Evolutionary conservation across 164 flowering plant species (phyloP), one percentile per base, ranked within the genome.

Genomic region (Vitis amurensis): DNA sequence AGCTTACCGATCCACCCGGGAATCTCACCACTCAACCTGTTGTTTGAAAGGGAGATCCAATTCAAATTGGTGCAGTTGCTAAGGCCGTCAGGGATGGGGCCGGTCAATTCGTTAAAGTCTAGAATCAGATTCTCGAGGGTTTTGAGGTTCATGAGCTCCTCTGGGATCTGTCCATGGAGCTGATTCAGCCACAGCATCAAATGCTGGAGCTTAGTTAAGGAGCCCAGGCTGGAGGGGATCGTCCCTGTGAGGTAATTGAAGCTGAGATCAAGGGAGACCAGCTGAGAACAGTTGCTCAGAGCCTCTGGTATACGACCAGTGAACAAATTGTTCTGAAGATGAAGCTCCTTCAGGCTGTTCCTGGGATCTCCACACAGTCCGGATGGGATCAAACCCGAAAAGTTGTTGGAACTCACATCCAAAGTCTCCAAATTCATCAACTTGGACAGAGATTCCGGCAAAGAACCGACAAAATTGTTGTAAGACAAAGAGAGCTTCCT

Each of bases 1-100:
- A 96, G 76, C 55, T 16, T 66, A 7, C 98, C 98, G 19, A 96
- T 80, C 84, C 88, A 86, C 0, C 87, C 63, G 0, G 98, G 99
- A 37, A 96, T 93, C 75, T 80, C 84, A 0, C 99, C 98, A 30
- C 71, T 83, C 71, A 96, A 74, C 66, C 27, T 74, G 69, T 96
- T 96, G 76, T 91, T 88, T 2, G 99, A 96, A 76, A 96, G 62
- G 4, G 99, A 91, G 78, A 96, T 87, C 99, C 99, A 93, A 69
- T 87, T 90, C 82, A 96, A 74, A n/a, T 76, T 81, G 49, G 87
- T 81, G 79, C 97, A 92, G 63, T 91, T 93, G 78, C 92, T 82
- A 31, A 96, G 74, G 31, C 88, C 89, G 11, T 89, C 66, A 16
- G 99, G 99, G 23, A 96, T 85, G 0, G 75, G 49, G 3, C 99